These are phyloP conservation scores for Fraxinus cuspidata DNA, from an alignment of 257 asterid species.

Conservation along the genomic window DNA sequence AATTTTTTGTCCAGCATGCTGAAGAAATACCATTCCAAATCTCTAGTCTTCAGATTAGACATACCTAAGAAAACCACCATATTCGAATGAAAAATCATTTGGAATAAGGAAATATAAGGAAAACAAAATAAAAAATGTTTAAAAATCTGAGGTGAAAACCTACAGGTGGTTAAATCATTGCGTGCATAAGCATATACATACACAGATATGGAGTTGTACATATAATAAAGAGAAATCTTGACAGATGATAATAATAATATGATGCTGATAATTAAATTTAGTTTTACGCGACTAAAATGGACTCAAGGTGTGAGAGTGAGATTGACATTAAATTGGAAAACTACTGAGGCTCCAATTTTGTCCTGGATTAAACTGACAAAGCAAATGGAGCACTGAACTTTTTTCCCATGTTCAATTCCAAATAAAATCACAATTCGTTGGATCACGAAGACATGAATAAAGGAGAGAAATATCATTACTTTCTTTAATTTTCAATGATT, in stretches of 20 bases:
- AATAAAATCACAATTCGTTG: background rate
- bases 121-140: background rate
- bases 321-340: too few species aligned
- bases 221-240: background rate
- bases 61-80: conserved; percentile 42
- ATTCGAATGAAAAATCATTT: conserved; percentile 8
- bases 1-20: conserved; percentile 83
- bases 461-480: background rate
- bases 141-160: background rate
- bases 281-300: background rate
- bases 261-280: background rate
- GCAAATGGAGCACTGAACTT: background rate
- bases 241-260: background rate
- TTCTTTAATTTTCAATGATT: background rate
- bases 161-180: too few species aligned
- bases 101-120: conserved; percentile 6
- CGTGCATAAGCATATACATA: background rate
- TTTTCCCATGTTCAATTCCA: background rate
- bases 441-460: background rate
- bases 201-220: background rate
- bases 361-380: background rate
- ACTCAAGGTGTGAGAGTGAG: too few species aligned
- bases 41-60: conserved; percentile 75
- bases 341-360: too few species aligned
- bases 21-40: conserved; percentile 92